These are phyloP conservation scores for Eleusine indica DNA, from an alignment of 176 grass and related monocot species.

Conservation along the genomic window DNA sequence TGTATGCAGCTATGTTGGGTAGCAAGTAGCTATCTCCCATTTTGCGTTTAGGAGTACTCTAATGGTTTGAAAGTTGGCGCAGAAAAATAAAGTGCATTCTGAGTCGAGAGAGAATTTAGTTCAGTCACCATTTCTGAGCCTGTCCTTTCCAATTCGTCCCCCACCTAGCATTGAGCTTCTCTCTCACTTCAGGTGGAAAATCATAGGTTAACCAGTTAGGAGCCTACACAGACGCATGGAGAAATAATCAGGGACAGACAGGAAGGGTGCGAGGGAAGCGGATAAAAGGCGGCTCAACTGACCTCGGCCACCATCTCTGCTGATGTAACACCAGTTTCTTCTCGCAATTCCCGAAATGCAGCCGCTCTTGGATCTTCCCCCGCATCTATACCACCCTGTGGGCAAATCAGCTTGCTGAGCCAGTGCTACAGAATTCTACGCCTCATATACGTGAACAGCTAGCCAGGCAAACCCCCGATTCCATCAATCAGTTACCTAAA, in stretches of 20 bases:
- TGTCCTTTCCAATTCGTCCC: constrained; percentile 84
- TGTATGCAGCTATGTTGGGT: neutral
- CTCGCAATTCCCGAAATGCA: constrained; percentile 79
- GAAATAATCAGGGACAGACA: neutral
- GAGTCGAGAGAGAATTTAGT: neutral
- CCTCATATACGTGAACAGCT: neutral
- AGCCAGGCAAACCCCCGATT: neutral
- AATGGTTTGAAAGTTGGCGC: constrained; percentile 1
- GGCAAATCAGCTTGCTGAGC: neutral
- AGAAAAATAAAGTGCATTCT: constrained; percentile 6
- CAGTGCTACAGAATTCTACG: neutral
- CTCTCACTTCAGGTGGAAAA: constrained; percentile 64
- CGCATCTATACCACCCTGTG: constrained; percentile 78
- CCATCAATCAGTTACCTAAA: neutral
- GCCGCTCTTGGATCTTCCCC: constrained; percentile 73
- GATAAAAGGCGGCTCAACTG: neutral
- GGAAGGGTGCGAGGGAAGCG: neutral
- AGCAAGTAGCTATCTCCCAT: neutral
- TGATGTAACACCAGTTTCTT: constrained; percentile 88
- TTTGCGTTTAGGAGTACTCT: neutral
- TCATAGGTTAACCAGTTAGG: constrained; percentile 91
- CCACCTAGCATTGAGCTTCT: constrained; percentile 76
- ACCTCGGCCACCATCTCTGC: constrained; percentile 86
- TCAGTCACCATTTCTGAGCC: constrained; percentile 82
- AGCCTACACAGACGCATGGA: constrained; percentile 36